Evolutionary conservation across 1,284 basidiomycete species (phyloP).

Genomic region (Porodaedalea pini): DNA sequence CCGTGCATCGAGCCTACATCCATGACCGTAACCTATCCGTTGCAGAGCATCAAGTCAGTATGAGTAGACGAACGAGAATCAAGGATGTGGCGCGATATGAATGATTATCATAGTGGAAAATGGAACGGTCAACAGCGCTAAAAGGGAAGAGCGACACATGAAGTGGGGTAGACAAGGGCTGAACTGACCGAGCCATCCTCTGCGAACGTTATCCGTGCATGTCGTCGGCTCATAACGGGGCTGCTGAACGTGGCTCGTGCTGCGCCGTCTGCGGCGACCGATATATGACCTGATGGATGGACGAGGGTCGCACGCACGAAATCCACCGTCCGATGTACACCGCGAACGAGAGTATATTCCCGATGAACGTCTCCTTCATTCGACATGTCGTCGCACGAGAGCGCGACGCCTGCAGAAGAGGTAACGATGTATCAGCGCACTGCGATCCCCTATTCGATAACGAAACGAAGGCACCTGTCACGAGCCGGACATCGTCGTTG

Average conservation of each 20-base stretch:
- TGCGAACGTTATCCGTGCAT: constrained; percentile 16
- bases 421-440: constrained; percentile 1
- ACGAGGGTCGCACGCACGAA: constrained; percentile 14
- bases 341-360: constrained; percentile 1
- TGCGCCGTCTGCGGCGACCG: neutral
- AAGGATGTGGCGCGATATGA: constrained; percentile 1
- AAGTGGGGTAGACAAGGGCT: neutral
- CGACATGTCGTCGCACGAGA: constrained; percentile 17
- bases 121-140: neutral
- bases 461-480: constrained; percentile 10
- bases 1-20: constrained; percentile 19
- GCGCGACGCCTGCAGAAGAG: constrained; percentile 7
- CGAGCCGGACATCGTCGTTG: neutral
- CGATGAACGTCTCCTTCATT: constrained; percentile 2
- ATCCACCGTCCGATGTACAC: constrained; percentile 8
- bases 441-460: constrained; percentile 15
- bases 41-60: neutral
- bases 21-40: constrained; percentile 9
- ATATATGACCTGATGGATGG: neutral
- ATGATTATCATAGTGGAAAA: neutral
- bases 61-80: neutral
- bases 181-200: constrained; percentile 14
- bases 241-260: constrained; percentile 19
- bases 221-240: constrained; percentile 20
- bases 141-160: neutral